phyloP scores from a whole-genome alignment of 805 yeast genomes.

The Huiozyma naganishii region DNA sequence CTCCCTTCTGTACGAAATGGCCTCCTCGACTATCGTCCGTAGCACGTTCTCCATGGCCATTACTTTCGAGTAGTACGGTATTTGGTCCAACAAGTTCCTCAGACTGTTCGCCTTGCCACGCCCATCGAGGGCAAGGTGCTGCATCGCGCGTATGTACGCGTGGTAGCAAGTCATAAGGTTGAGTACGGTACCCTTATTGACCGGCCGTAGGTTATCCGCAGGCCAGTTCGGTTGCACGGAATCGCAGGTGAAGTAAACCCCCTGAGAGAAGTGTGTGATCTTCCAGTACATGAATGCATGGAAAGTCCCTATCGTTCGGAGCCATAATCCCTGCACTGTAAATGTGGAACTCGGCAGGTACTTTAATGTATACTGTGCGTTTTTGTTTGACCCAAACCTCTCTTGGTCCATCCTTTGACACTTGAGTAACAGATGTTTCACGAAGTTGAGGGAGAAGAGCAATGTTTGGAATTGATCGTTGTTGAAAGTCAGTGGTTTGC shows the following conservation, averaged over 20 bases:
- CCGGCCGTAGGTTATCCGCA: constrained; percentile 4
- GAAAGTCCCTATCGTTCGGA: constrained; percentile 1
- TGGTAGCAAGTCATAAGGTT: constrained; percentile 3
- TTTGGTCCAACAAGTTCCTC: too few species aligned
- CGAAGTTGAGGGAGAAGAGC: constrained; percentile 11
- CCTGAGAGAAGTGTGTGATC: constrained; percentile 7
- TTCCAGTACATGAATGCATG: constrained; percentile 6
- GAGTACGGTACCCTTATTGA: constrained; percentile 2
- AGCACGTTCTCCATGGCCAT: too few species aligned
- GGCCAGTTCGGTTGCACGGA: constrained; percentile 9
- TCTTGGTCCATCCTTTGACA: constrained; percentile 11
- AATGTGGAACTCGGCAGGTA: constrained; percentile 3
- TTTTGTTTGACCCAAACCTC: constrained; percentile 8
- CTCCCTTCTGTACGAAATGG: too few species aligned
- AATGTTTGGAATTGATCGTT: constrained; percentile 7
- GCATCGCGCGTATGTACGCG: too few species aligned
- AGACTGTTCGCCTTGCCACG: too few species aligned
- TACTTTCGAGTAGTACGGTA: too few species aligned
- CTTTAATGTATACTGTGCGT: constrained; percentile 10
- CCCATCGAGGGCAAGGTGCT: too few species aligned
- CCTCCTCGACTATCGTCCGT: too few species aligned
- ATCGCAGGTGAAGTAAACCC: constrained; percentile 3
- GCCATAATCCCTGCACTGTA: neutral
- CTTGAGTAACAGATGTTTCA: constrained; percentile 6
- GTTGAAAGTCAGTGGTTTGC: constrained; percentile 5